These are phyloP conservation scores for Fragilaria radians DNA, from an alignment of 108 stramenopile species.

Conservation along the genomic window DNA sequence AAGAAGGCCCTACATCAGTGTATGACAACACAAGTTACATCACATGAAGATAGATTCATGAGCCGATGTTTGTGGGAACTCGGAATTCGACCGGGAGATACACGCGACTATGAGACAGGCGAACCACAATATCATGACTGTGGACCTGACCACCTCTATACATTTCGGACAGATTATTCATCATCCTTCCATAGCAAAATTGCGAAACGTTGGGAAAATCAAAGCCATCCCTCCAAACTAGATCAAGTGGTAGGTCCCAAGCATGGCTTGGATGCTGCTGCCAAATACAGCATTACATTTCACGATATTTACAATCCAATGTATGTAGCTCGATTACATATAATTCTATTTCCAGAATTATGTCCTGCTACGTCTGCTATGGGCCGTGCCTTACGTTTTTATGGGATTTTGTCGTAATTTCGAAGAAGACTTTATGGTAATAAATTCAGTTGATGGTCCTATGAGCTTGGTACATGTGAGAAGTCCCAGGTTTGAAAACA, in stretches of 20 bases:
- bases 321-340: constrained; percentile 25
- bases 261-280: constrained; percentile 21
- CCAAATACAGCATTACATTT: constrained; percentile 21
- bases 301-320: constrained; percentile 20
- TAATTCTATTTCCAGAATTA: constrained; percentile 15
- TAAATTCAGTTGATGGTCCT: too few relatives aligned
- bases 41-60: constrained; percentile 28
- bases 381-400: constrained; percentile 3
- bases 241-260: constrained; percentile 17
- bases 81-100: constrained; percentile 20
- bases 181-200: constrained; percentile 12
- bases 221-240: constrained; percentile 2
- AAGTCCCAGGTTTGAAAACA: too few relatives aligned
- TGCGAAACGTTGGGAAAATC: constrained; percentile 10
- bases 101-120: constrained; percentile 11
- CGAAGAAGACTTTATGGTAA: too few relatives aligned
- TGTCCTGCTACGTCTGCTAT: constrained; percentile 19
- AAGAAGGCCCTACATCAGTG: constrained; percentile 8
- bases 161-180: constrained; percentile 3
- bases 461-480: too few relatives aligned
- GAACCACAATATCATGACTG: constrained; percentile 26
- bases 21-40: constrained; percentile 1
- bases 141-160: constrained; percentile 19
- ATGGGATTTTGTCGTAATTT: not conserved
- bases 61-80: constrained; percentile 18